Conservation (phyloP, 2,329 filamentous ascomycete genomes). For the Aspergillus ibericus region DNA sequence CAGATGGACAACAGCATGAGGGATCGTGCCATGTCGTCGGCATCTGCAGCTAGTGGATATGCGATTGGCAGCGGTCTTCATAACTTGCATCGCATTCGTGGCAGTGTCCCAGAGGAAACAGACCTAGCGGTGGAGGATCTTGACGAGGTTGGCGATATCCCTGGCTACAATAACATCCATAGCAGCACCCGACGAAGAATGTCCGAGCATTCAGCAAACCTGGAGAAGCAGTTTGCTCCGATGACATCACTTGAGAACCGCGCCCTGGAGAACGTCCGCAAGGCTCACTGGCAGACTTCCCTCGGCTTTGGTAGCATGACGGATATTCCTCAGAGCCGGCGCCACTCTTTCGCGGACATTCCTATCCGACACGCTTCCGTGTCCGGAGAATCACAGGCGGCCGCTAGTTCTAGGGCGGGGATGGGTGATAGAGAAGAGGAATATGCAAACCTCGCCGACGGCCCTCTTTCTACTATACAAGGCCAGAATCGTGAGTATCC, state of each 20-base stretch:
- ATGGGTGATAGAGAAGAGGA: constrained; percentile 39
- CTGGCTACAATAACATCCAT: constrained; percentile 40
- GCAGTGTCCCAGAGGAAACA: constrained; percentile 44
- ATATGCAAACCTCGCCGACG: constrained; percentile 38
- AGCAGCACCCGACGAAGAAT: constrained; percentile 42
- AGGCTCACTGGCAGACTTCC: constrained; percentile 53
- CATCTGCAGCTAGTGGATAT: constrained; percentile 37
- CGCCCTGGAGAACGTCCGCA: constrained; percentile 46
- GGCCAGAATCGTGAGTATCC: constrained; percentile 47
- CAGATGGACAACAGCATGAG: constrained; percentile 41
- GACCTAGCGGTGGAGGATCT: constrained; percentile 47
- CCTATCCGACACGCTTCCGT: constrained; percentile 49
- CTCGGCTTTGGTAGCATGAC: constrained; percentile 49
- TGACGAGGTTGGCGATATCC: constrained; percentile 44
- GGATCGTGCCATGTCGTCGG: constrained; percentile 44
- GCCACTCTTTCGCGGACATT: constrained; percentile 54
- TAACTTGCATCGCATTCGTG: constrained; percentile 42
- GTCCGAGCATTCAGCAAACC: constrained; percentile 45
- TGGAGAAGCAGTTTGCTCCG: constrained; percentile 42
- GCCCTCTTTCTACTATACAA: constrained; percentile 36
- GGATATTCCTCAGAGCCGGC: constrained; percentile 51
- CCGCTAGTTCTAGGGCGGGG: constrained; percentile 21
- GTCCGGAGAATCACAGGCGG: constrained; percentile 33
- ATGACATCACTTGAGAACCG: constrained; percentile 44
- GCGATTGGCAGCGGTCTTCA: constrained; percentile 32